Evolutionary conservation across 2,329 filamentous ascomycete genomes (phyloP), one percentile per base, ranked within the genome.

Genomic region (Arthrobotrys iridis): DNA sequence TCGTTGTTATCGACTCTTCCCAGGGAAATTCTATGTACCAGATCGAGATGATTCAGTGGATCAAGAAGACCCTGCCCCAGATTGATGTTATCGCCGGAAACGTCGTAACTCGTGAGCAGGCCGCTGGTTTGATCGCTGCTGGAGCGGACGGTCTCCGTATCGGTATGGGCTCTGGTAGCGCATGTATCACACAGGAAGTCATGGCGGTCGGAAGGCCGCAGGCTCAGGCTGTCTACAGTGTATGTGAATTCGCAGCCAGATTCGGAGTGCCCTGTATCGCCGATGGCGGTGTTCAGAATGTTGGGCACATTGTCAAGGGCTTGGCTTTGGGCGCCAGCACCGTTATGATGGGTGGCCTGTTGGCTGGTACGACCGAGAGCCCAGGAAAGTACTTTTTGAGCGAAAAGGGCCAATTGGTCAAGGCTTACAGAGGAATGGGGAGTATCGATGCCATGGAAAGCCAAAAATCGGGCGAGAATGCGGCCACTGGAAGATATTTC

Each of bases 1-100:
- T 99, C 82, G 93, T 97, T 79, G 87, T 99, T 80, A 88, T 99
- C 62, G 95, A 99, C 86, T 95, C 91, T 84, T 96, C 92, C 81
- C 95, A 99, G 85, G 95, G 95, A 79, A 98, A 98, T 88, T 95
- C 91, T 84, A 93, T 98, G 86, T 99, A 94, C 87, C 94, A 98
- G 86, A 90, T 98, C 78, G 93, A 97, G 77, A 99, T 99, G 95
- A 89, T 99, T 86, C 93, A 93, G 84, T 98, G 90, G 87, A 87
- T 95, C 85, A 99, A 99, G 87, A 83, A 90, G 79, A 92, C 90
- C 79, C 94, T 90, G 85, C 93, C 94, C 30, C 85, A 86, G 57
- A 87, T 99, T 77, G 93, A 99, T 80, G 95, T 99, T 82, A 97
- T 99, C 82, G 96, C 91, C 81, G 95, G 95, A 85, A 99, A 99